phyloP scores from a whole-genome alignment of 495 filamentous ascomycete species.

The Aspergillus incahuasiensis region DNA sequence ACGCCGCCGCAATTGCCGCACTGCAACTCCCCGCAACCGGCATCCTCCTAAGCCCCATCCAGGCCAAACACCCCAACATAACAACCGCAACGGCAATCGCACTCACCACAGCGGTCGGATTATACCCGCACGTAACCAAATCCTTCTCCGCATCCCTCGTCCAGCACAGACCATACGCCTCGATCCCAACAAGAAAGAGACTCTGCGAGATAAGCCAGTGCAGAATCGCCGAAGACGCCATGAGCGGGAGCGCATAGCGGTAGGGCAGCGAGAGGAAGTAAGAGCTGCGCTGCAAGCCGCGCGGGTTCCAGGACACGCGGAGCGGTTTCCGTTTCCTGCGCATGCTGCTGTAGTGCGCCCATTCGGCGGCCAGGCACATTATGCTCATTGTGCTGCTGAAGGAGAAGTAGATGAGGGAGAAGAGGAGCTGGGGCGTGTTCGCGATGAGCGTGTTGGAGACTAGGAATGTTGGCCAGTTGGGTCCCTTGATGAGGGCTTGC shows the following conservation, averaged over 20 bases:
- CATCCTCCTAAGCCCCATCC: conserved; percentile 24
- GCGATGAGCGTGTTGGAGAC: conserved; percentile 7
- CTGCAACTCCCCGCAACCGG: conserved; percentile 40
- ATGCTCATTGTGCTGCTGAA: conserved; percentile 37
- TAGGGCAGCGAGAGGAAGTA: conserved; percentile 42
- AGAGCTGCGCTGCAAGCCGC: conserved; percentile 35
- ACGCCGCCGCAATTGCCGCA: conserved; percentile 46
- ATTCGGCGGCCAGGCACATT: conserved; percentile 39
- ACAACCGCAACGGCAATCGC: conserved; percentile 23
- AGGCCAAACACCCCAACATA: conserved; percentile 8
- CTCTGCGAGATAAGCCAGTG: conserved; percentile 44
- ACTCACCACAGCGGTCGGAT: conserved; percentile 25
- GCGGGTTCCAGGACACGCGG: conserved; percentile 40
- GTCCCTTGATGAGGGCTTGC: not conserved
- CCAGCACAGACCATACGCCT: conserved; percentile 10
- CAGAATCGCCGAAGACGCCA: conserved; percentile 20
- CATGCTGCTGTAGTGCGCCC: conserved; percentile 24
- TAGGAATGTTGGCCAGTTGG: not conserved
- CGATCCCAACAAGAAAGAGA: conserved; percentile 30
- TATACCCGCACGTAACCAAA: conserved; percentile 27
- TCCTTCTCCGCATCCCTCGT: not conserved
- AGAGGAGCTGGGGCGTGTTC: conserved; percentile 41
- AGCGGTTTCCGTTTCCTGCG: conserved; percentile 32
- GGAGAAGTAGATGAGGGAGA: conserved; percentile 39
- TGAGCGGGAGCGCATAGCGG: conserved; percentile 33